A percentile compares a stretch with the other conserved stretches of the same genome.
Evolutionary conservation across 2,329 filamentous ascomycete genomes (phyloP).

Genomic region (Stromatinia cepivora): DNA sequence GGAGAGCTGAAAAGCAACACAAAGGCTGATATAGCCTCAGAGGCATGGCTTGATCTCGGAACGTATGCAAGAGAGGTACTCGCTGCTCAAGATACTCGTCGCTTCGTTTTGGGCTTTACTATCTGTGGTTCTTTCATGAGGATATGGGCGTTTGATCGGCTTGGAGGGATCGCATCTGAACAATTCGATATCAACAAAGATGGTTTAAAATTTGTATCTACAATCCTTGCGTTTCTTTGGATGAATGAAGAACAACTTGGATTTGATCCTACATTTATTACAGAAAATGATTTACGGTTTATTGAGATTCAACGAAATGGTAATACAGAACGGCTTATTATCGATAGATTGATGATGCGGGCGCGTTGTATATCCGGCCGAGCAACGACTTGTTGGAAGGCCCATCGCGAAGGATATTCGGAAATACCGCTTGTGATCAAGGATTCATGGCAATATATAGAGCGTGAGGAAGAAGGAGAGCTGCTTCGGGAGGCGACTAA

Average conservation of each 20-base stretch:
- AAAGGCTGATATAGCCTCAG: conserved; percentile 4
- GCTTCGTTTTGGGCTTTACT: not conserved
- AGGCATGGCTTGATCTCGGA: not conserved
- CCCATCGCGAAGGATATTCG: conserved; percentile 42
- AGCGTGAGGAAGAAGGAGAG: conserved; percentile 47
- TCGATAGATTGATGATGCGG: no score
- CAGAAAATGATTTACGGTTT: no score
- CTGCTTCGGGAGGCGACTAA: conserved; percentile 44
- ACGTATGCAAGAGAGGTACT: conserved; percentile 2
- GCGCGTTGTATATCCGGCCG: no score
- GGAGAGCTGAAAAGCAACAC: conserved; percentile 33
- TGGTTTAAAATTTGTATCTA: not conserved
- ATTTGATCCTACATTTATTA: no score
- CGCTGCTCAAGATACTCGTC: not conserved
- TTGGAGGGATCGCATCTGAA: conserved; percentile 38
- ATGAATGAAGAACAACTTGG: no score
- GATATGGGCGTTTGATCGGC: conserved; percentile 42
- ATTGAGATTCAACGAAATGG: no score
- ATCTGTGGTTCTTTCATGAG: conserved; percentile 23
- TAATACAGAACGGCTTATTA: no score
- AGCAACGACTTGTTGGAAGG: conserved; percentile 50
- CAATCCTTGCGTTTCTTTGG: conserved; percentile 45
- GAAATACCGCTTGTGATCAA: conserved; percentile 46
- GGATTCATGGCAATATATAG: conserved; percentile 47
- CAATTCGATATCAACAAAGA: conserved; percentile 35